Evolutionary conservation across 2,329 filamentous ascomycete genomes (phyloP).

Genomic region (Trichoderma aggressivum): DNA sequence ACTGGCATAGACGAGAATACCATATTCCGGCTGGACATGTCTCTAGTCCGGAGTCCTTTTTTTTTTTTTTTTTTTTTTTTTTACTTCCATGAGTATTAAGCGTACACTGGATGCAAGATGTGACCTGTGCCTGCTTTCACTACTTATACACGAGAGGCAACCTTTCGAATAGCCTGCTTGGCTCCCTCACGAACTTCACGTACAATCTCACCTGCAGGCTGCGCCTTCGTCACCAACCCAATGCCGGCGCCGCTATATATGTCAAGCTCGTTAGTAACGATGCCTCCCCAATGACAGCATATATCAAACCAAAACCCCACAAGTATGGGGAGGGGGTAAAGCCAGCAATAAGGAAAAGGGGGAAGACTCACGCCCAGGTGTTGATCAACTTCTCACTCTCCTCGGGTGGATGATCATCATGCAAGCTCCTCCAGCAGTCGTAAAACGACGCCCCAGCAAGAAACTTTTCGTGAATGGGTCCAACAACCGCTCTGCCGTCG

Average conservation of each 20-base stretch:
- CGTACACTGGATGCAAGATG: not conserved
- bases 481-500: conserved; percentile 43
- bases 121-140: not conserved
- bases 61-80: too few species aligned
- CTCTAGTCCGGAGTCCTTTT: not conserved
- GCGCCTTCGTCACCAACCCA: conserved; percentile 41
- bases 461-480: conserved; percentile 40
- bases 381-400: conserved; percentile 32
- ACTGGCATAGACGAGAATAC: conserved; percentile 21
- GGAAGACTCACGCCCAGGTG: conserved; percentile 36
- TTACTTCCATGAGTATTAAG: not conserved
- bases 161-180: conserved; percentile 31
- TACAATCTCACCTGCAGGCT: conserved; percentile 43
- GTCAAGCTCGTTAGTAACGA: conserved; percentile 14
- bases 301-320: not conserved
- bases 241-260: conserved; percentile 40
- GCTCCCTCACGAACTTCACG: conserved; percentile 39
- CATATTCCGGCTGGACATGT: not conserved
- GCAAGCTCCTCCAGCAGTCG: conserved; percentile 40
- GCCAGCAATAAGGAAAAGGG: not conserved
- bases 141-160: conserved; percentile 21
- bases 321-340: not conserved
- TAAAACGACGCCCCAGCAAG: conserved; percentile 39
- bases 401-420: conserved; percentile 36
- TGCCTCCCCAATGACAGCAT: not conserved